These are phyloP conservation scores for Diutina mesorugosa DNA, from an alignment of 1,139 yeast species.

Conservation along the genomic window DNA sequence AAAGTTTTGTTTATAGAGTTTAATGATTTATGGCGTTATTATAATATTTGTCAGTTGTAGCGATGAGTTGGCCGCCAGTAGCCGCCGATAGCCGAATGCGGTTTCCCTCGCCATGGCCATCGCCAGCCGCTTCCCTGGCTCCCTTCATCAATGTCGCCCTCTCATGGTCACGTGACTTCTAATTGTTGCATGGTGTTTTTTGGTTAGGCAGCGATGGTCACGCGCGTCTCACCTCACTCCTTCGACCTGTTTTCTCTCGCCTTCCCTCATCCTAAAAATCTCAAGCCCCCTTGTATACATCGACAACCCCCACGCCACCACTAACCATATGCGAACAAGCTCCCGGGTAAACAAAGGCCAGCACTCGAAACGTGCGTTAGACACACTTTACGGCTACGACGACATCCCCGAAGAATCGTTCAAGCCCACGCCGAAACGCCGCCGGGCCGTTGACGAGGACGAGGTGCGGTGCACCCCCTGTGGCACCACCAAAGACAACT, in stretches of 20 bases:
- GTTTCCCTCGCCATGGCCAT: too few species aligned
- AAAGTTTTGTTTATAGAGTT: background rate
- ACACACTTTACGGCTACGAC: background rate
- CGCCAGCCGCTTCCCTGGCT: too few species aligned
- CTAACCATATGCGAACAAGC: background rate
- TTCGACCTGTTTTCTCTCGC: background rate
- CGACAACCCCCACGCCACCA: background rate
- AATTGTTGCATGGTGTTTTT: background rate
- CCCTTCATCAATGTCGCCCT: too few species aligned
- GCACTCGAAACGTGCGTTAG: background rate
- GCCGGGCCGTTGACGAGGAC: conserved; percentile 16
- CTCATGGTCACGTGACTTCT: too few species aligned
- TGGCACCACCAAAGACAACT: conserved; percentile 52
- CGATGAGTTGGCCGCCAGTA: too few species aligned
- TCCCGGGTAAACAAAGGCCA: background rate
- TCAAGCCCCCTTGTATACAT: background rate
- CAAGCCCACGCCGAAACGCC: background rate
- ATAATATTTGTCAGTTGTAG: too few species aligned
- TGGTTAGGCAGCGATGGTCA: background rate
- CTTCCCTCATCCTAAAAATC: background rate
- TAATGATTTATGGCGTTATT: background rate
- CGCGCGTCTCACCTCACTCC: background rate
- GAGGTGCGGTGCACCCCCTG: conserved; percentile 53
- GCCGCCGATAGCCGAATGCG: too few species aligned
- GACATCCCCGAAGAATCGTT: background rate